Evolutionary conservation across 2,329 filamentous ascomycete species (phyloP).

Genomic region (Fusarium beomiforme): DNA sequence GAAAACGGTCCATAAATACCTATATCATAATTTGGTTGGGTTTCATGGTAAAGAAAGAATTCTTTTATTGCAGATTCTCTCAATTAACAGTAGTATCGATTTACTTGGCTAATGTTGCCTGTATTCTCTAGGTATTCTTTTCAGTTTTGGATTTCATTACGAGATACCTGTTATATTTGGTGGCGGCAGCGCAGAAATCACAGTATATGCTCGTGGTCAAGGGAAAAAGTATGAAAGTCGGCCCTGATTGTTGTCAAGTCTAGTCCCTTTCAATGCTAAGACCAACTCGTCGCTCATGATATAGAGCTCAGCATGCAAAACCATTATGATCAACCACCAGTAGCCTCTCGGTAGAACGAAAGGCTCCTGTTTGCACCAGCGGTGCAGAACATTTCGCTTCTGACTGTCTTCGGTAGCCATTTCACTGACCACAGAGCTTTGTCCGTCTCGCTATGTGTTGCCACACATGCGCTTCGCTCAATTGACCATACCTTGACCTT

Average conservation of each 20-base stretch:
- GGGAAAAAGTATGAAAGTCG: not conserved
- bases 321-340: slow-evolving; percentile 29
- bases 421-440: slow-evolving; percentile 84
- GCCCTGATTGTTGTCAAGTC: not conserved
- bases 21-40: not conserved
- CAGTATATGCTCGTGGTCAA: not conserved
- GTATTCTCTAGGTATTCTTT: not conserved
- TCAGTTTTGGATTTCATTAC: not conserved
- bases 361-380: slow-evolving; percentile 80
- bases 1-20: no score
- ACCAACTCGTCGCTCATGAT: not conserved
- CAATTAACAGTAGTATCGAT: not conserved
- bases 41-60: not conserved
- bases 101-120: not conserved
- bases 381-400: slow-evolving; percentile 78
- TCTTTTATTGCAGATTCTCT: not conserved
- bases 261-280: not conserved
- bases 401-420: slow-evolving; percentile 80
- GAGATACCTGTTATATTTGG: not conserved
- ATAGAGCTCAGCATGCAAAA: not conserved
- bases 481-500: slow-evolving; percentile 97
- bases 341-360: slow-evolving; percentile 86
- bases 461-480: slow-evolving; percentile 83
- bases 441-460: slow-evolving; percentile 92
- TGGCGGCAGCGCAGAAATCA: not conserved